A percentile compares a stretch with the other conserved stretches of the same genome.
Evolutionary conservation across 768 basidiomycete genomes (phyloP).

Genomic region (Termitomyces eurrhizus): DNA sequence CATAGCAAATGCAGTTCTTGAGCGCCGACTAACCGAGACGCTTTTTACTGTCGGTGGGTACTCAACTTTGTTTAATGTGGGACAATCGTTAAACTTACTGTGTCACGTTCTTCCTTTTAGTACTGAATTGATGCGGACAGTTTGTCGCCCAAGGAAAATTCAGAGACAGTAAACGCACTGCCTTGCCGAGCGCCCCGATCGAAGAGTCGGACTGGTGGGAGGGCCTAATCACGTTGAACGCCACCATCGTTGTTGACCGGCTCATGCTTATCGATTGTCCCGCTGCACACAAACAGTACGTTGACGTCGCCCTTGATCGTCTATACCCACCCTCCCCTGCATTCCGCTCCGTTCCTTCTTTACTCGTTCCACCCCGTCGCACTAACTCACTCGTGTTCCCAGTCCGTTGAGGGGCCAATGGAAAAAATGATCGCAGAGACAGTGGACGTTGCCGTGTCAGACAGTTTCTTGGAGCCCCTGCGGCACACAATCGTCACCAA

Average conservation of each 20-base stretch:
- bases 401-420: conserved; percentile 26
- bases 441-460: conserved; percentile 24
- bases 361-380: background rate
- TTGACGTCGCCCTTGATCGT: background rate
- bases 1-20: conserved; percentile 26
- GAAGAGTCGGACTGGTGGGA: conserved; percentile 60
- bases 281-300: conserved; percentile 50
- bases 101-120: background rate
- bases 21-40: conserved; percentile 22
- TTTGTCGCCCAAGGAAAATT: conserved; percentile 33
- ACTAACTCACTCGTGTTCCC: background rate
- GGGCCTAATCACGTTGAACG: conserved; percentile 44
- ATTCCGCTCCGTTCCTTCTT: conserved; percentile 2
- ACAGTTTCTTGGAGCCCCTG: conserved; percentile 32
- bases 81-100: background rate
- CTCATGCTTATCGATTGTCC: conserved; percentile 59
- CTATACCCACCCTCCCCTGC: background rate
- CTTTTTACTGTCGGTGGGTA: conserved; percentile 32
- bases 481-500: conserved; percentile 25
- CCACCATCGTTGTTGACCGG: conserved; percentile 58
- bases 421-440: conserved; percentile 34
- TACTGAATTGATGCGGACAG: conserved; percentile 3
- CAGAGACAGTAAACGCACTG: conserved; percentile 64
- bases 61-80: background rate
- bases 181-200: conserved; percentile 56